Evolutionary conservation across 164 flowering plant species (phyloP).

Genomic region (Santalum album): DNA sequence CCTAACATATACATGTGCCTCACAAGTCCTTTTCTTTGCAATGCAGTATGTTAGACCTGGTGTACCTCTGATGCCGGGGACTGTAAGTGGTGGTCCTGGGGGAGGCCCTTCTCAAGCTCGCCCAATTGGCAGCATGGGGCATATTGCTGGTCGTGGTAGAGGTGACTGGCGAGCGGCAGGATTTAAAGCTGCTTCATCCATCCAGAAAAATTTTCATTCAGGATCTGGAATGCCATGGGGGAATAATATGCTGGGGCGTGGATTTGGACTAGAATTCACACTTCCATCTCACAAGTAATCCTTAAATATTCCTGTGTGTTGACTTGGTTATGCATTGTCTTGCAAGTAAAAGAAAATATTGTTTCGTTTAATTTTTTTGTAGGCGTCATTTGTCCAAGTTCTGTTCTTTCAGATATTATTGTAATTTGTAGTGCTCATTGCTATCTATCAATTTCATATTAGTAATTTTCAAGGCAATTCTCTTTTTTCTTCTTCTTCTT

Average conservation of each 20-base stretch:
- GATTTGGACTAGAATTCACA: conserved; percentile 83
- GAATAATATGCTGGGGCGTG: conserved; percentile 51
- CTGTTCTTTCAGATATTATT: no score
- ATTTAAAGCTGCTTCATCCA: conserved; percentile 30
- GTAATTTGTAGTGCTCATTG: no score
- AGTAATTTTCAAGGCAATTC: neutral
- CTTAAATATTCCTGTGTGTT: no score
- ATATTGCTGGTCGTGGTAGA: conserved; percentile 53
- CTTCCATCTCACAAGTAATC: conserved; percentile 97
- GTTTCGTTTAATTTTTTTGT: no score
- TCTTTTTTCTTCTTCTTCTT: no score
- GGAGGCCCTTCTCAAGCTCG: conserved; percentile 71
- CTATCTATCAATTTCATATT: no score
- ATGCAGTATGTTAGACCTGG: conserved; percentile 98
- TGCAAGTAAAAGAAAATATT: no score
- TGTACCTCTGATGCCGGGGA: conserved; percentile 60
- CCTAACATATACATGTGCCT: neutral
- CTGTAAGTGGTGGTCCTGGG: conserved; percentile 37
- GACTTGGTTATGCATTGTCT: no score
- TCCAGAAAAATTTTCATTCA: conserved; percentile 65
- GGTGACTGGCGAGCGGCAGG: conserved; percentile 69
- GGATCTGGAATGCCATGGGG: conserved; percentile 66
- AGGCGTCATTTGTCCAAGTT: no score
- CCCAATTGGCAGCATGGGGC: conserved; percentile 42
- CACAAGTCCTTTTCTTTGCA: conserved; percentile 4